These are phyloP conservation scores for Claviceps sp. DNA, from an alignment of 2,329 filamentous ascomycete genomes.

Conservation along the genomic window DNA sequence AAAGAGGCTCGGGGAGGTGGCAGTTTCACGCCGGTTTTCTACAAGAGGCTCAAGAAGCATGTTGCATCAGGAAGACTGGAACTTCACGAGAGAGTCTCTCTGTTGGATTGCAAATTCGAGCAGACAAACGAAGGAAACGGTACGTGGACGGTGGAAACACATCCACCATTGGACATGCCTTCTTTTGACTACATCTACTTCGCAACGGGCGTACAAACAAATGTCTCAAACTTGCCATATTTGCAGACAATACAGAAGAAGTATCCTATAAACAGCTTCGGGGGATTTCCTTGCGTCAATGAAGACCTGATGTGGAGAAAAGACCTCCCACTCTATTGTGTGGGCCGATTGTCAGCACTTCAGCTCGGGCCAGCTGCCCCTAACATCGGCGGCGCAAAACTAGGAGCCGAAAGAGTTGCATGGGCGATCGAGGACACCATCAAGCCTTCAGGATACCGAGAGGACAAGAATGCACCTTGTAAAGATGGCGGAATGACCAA, in stretches of 20 bases:
- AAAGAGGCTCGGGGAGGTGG: conserved; percentile 56
- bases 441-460: conserved; percentile 8
- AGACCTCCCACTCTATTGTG: conserved; percentile 60
- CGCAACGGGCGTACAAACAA: conserved; percentile 56
- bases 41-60: conserved; percentile 52
- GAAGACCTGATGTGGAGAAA: conserved; percentile 65
- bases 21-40: conserved; percentile 58
- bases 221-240: conserved; percentile 47
- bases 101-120: conserved; percentile 40
- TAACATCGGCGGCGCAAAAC: conserved; percentile 60
- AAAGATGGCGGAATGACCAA: conserved; percentile 8
- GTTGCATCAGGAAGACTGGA: conserved; percentile 35
- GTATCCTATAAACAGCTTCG: conserved; percentile 47
- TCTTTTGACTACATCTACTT: conserved; percentile 58
- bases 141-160: conserved; percentile 32
- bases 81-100: conserved; percentile 43
- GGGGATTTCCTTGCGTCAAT: conserved; percentile 59
- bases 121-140: conserved; percentile 17
- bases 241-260: conserved; percentile 44
- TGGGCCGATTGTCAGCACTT: conserved; percentile 53
- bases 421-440: conserved; percentile 52
- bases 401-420: conserved; percentile 59
- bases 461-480: neutral
- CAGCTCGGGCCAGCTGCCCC: conserved; percentile 58
- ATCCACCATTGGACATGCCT: conserved; percentile 40